Conservation (phyloP, 495 filamentous ascomycete genomes). For the Penicillium psychrofluorescens region DNA sequence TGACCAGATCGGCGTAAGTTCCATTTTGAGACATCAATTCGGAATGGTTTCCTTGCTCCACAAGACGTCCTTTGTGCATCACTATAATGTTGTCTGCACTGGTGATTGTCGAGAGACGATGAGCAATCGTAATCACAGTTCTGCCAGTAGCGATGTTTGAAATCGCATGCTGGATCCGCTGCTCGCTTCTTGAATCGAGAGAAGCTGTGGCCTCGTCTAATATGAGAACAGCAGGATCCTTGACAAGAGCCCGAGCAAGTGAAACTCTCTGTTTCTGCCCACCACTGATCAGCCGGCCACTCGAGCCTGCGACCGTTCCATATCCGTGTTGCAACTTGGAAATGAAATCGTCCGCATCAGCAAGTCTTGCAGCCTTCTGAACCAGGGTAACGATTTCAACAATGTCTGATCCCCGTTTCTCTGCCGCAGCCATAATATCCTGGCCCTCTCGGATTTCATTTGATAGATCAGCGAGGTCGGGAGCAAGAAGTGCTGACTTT, state of each 20-base stretch:
- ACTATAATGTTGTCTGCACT: conserved; percentile 63
- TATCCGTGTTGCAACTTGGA: conserved; percentile 40
- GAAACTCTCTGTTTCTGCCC: conserved; percentile 59
- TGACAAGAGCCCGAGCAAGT: conserved; percentile 65
- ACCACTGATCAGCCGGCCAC: conserved; percentile 52
- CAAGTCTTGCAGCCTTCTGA: conserved; percentile 29
- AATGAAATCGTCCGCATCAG: conserved; percentile 40
- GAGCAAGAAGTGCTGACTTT: conserved; percentile 19
- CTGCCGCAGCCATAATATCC: conserved; percentile 24
- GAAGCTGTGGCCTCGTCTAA: conserved; percentile 73
- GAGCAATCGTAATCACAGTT: conserved; percentile 42
- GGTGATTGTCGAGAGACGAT: conserved; percentile 40
- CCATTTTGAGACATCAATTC: conserved; percentile 30
- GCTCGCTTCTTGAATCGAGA: conserved; percentile 47
- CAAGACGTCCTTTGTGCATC: conserved; percentile 46
- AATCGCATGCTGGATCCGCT: conserved; percentile 44
- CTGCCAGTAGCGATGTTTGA: conserved; percentile 36
- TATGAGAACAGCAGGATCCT: conserved; percentile 73
- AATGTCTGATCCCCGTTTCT: conserved; percentile 18
- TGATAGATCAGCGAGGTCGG: conserved; percentile 25
- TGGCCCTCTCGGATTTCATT: conserved; percentile 24
- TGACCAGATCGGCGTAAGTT: conserved; percentile 38
- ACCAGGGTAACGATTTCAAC: conserved; percentile 34
- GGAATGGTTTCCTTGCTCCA: conserved; percentile 49
- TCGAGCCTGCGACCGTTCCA: conserved; percentile 45